Evolutionary conservation across 176 grass and related monocot species (phyloP), one percentile per base, ranked within the genome.

Genomic region (Avena atlantica): DNA sequence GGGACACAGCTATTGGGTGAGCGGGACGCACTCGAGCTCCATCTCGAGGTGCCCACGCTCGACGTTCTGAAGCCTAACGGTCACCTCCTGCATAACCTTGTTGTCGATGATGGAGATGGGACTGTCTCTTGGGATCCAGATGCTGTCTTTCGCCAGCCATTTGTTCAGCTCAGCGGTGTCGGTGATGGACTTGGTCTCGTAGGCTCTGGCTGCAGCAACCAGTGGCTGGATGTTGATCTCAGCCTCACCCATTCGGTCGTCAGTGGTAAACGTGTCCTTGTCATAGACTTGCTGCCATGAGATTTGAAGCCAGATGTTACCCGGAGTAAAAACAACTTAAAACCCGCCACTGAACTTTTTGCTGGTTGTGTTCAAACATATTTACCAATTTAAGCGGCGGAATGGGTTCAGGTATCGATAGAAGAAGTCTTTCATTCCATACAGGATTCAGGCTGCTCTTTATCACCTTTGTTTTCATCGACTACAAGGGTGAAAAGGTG

Each of bases 1-100:
- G 78, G 4, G 12, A 8, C 16, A 27, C 65, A 27, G n/a, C 80
- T 90, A 99, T 88, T 99, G 97, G 53, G 82, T 93, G 50, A 99
- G 94, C 57, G 94, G 97, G n/a, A 99, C 92, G 17, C 97, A 99
- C 83, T 94, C 97, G 9, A 99, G 97, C 85, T 99, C 94, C 49
- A 99, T 91, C 83, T 96, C 92, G 16, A 99, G 88, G 34, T 85
- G 87, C 19, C 97, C 97, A 16, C 97, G 85, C 87, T 99, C 94
- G 0, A 99, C 94, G 5, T 96, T 99, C 85, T 99, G 97, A 71
- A 99, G 94, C 58, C 89, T 86, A 17, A 93, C 76, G 8, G 89
- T 94, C 23, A 93, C 83, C 80, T 90, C 87, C 83, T 94, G 97
- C 92, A 94, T 98, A 52, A 98, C 86, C 68, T 89, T 88, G 80